Conservation (phyloP, 1,139 yeast genomes). For the Hyphopichia fennica region DNA sequence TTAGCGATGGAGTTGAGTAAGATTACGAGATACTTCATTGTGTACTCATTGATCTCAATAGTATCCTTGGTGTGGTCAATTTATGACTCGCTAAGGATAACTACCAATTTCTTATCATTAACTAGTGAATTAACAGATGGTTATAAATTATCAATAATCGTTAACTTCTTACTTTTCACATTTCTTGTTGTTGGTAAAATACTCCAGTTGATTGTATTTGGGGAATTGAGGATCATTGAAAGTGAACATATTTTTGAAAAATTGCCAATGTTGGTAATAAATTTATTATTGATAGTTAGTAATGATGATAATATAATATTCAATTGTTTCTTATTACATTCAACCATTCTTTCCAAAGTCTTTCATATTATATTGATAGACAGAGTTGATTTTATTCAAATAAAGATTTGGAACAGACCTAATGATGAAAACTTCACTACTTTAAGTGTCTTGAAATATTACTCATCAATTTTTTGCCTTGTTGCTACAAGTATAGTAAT, state of each 20-base stretch:
- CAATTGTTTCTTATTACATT: conserved; percentile 40
- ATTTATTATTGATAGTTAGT: conserved; percentile 61
- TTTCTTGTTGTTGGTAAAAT: conserved; percentile 41
- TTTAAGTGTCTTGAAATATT: conserved; percentile 22
- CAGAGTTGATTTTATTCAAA: conserved; percentile 55
- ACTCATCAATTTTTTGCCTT: conserved; percentile 25
- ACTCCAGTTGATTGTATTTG: conserved; percentile 60
- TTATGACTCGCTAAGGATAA: conserved; percentile 22
- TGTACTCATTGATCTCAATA: conserved; percentile 25
- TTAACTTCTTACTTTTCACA: conserved; percentile 36
- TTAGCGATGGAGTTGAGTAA: conserved; percentile 8
- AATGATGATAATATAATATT: conserved; percentile 57
- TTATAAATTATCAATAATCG: conserved; percentile 28
- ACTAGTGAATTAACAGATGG: conserved; percentile 37
- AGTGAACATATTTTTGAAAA: conserved; percentile 73
- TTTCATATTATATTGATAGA: conserved; percentile 75
- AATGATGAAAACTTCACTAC: conserved; percentile 25
- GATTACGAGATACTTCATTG: conserved; percentile 20
- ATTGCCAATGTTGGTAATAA: conserved; percentile 57
- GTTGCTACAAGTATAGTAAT: conserved; percentile 41
- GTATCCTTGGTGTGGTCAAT: conserved; percentile 27
- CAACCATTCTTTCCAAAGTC: conserved; percentile 58
- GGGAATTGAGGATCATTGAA: conserved; percentile 73
- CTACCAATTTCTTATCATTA: conserved; percentile 29
- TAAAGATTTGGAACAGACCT: conserved; percentile 29